Base-by-base conservation (phyloP, 345 rosid species). In the Citrus medica region DNA sequence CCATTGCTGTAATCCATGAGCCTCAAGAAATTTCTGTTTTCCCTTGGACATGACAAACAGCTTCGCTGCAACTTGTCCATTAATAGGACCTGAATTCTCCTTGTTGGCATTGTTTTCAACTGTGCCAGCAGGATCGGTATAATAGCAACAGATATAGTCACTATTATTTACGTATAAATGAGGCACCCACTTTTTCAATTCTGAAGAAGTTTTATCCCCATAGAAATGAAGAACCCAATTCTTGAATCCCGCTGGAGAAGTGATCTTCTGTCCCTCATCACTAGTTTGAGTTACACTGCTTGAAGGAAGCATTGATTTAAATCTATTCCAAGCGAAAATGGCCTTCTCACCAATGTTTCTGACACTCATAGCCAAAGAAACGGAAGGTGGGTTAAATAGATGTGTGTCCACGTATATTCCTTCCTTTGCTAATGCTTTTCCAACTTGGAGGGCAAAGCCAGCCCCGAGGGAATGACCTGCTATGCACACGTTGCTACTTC, bases 391-490 rank as follows among this genome's bases (percentile, higher is more conserved):
- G 40, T 96, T 96, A 64, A 96, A 96, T 83, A 94, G 79, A 93
- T 96, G 99, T 14, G 97, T 87, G 63, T 96, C 99, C 53, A 94
- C 94, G 38, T 75, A 89, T 16, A 90, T 63, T 3, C 97, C 97
- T 75, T 96, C 92, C 82, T 92, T 90, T 0, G 98, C 99, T 81
- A 96, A 85, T 9, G 98, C 87, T 78, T 94, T 96, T n/a, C 98
- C 99, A 10, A 93, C 98, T 82, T 96, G 99, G 38, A 96, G 81
- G 37, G 99, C 98, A 79, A 96, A 92, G 30, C 97, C 98, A 35
- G 99, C 99, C 65, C 99, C 99, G 53, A 96, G 82, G 1, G 99
- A 96, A 86, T 96, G 99, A 38, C 98, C 98, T 6, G 93, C 97
- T 17, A 94, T 69, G 81, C 97, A 94, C 1, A 93, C 97, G 42